Evolutionary conservation across 805 yeast genomes (phyloP), one percentile per base, ranked within the genome.

Genomic region (Candida lessepsii): DNA sequence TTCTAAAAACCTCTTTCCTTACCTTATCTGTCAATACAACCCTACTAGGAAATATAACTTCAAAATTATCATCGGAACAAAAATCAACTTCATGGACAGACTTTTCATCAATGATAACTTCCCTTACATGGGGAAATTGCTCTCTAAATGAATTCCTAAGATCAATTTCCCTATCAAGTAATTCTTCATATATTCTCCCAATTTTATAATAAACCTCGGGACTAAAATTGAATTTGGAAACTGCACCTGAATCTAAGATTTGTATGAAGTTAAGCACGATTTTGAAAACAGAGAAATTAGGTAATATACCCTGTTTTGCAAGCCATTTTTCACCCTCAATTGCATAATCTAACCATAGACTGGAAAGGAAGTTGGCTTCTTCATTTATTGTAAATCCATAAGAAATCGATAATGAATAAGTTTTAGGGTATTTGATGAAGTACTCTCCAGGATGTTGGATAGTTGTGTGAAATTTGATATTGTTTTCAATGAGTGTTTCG

Each of bases 361-460:
- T 47, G 1, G 83, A 69, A 1, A 85, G 83, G 63, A 82, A 74
- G 40, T 72, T 70, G 2, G 74, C 76, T 25, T 71, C 67, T 56
- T 83, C 86, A 38, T 75, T 71, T 5, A 81, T 56, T 29, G 71
- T 70, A 37, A 78, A 68, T 0, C 88, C 89, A 11, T 76, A 54
- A 0, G 82, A 76, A 3, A 81, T 53, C 4, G 56, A 60, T 10
- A 78, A 56, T 1, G 81, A 63, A 52, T 76, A 82, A 0, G 76
- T 52, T 40, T 69, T 67, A 0, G 90, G 88, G 47, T 62, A 79
- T 41, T 73, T 78, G 42, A 82, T 62, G 5, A 84, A 60, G 40
- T 71, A 68, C 25, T 83, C 85, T 1, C 86, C 86, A 0, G 82
- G 79, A 27, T 65, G 66, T 53, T 83, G 90, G n/a, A 69, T 54